These are phyloP conservation scores for Apophysomyces ossiformis DNA, from an alignment of 371 early-diverging fungal species.

Conservation along the genomic window DNA sequence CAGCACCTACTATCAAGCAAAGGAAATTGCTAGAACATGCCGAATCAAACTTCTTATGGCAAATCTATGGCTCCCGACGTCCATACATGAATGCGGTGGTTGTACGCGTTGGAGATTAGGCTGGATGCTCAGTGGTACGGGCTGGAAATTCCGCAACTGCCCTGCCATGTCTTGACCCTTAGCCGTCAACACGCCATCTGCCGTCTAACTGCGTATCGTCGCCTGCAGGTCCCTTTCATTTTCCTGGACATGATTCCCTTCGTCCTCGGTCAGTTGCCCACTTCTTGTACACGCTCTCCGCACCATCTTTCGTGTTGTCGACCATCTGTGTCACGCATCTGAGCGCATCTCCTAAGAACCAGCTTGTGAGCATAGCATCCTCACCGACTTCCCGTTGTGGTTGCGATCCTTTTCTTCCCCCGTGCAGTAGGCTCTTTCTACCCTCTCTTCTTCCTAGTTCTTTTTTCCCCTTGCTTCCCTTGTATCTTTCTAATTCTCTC, in stretches of 20 bases:
- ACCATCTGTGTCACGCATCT: too few species aligned
- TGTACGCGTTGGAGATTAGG: too few species aligned
- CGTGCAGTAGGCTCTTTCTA: too few species aligned
- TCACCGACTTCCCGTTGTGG: background rate
- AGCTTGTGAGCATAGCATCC: background rate
- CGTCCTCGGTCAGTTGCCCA: background rate
- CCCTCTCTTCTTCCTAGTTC: too few species aligned
- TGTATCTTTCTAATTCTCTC: too few species aligned
- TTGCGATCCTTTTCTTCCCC: too few species aligned
- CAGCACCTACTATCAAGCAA: background rate
- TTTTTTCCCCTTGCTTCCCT: too few species aligned
- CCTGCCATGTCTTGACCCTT: background rate
- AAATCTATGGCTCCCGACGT: background rate
- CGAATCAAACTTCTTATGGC: background rate
- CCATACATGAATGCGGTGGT: background rate
- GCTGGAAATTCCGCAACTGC: too few species aligned
- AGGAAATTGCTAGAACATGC: background rate
- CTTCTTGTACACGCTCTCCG: background rate
- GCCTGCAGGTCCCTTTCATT: background rate
- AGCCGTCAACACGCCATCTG: background rate
- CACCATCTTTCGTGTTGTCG: too few species aligned
- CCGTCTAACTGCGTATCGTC: background rate
- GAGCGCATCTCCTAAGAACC: background rate
- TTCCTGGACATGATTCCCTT: constrained; percentile 8
- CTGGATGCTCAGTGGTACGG: too few species aligned